These are phyloP conservation scores for Colletotrichum liriopes DNA, from an alignment of 2,329 filamentous ascomycete genomes.

Conservation along the genomic window DNA sequence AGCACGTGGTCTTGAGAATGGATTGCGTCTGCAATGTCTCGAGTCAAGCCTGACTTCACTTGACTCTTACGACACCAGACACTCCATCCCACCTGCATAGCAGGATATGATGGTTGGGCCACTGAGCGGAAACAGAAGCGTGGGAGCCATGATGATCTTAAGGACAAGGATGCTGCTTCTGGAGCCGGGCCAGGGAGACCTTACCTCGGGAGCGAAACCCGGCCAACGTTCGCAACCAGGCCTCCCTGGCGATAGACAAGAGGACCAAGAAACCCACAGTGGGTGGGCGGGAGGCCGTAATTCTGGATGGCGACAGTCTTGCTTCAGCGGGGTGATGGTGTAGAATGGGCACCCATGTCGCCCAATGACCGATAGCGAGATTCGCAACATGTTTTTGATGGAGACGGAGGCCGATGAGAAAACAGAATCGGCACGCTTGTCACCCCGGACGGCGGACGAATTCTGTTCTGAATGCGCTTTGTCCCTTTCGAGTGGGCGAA, in stretches of 20 bases:
- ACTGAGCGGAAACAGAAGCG: conserved; percentile 17
- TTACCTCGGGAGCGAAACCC: conserved; percentile 17
- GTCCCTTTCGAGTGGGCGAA: conserved; percentile 8
- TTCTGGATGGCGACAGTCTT: conserved; percentile 7
- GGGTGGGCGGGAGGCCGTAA: neutral
- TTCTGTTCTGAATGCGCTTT: conserved; percentile 18
- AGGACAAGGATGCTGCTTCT: conserved; percentile 21
- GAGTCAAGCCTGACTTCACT: conserved; percentile 37
- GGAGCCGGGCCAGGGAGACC: conserved; percentile 24
- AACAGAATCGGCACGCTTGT: conserved; percentile 11
- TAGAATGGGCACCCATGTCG: conserved; percentile 13
- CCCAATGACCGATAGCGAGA: conserved; percentile 38
- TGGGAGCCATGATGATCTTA: conserved; percentile 35
- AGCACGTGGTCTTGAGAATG: conserved; percentile 25
- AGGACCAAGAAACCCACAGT: neutral
- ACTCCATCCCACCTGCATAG: conserved; percentile 17
- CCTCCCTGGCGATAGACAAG: conserved; percentile 14
- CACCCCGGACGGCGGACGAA: neutral
- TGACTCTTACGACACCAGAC: conserved; percentile 19
- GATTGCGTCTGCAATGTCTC: conserved; percentile 22
- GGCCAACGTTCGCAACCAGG: conserved; percentile 10
- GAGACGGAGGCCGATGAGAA: conserved; percentile 6
- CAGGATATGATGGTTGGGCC: conserved; percentile 20
- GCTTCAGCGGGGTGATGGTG: conserved; percentile 28
- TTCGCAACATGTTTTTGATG: conserved; percentile 29